A percentile compares a stretch with the other conserved stretches of the same genome.
Evolutionary conservation across 2,329 filamentous ascomycete species (phyloP).

Genomic region (Botrytis elliptica): DNA sequence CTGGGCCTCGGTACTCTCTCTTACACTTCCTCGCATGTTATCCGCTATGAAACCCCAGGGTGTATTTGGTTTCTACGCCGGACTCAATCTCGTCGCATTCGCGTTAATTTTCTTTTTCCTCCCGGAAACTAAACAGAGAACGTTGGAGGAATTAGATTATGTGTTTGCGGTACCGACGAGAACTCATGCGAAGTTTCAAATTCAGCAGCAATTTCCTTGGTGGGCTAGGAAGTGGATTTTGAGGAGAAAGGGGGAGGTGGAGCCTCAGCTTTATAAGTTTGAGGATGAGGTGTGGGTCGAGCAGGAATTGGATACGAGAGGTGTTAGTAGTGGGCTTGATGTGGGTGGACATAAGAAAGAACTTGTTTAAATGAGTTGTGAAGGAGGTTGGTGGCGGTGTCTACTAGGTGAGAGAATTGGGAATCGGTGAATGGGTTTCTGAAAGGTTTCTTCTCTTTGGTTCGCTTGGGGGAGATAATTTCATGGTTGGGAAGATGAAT

Average conservation of each 20-base stretch:
- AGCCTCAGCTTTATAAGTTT: constrained; percentile 19
- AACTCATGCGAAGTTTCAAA: constrained; percentile 36
- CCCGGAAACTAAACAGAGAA: constrained; percentile 56
- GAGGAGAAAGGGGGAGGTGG: constrained; percentile 36
- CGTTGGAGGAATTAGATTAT: constrained; percentile 45
- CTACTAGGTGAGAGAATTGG: no score
- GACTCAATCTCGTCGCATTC: constrained; percentile 54
- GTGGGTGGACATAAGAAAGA: neutral
- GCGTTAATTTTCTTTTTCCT: constrained; percentile 57
- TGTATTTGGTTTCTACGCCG: constrained; percentile 55
- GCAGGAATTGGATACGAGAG: neutral
- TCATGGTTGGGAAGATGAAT: neutral
- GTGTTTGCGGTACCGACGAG: constrained; percentile 42
- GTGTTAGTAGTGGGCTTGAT: constrained; percentile 11
- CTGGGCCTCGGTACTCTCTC: constrained; percentile 61
- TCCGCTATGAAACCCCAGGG: constrained; percentile 34
- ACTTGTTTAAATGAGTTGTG: neutral
- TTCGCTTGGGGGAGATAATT: no score
- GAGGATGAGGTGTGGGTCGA: constrained; percentile 20
- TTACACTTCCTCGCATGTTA: constrained; percentile 44
- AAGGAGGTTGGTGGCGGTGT: neutral
- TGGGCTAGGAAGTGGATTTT: constrained; percentile 29
- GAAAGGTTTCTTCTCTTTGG: neutral
- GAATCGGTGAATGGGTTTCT: neutral
- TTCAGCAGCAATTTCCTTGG: constrained; percentile 34